Evolutionary conservation across 352 stramenopile species (phyloP), one percentile per base, ranked within the genome.

Genomic region (Globisporangium camurandrum): DNA sequence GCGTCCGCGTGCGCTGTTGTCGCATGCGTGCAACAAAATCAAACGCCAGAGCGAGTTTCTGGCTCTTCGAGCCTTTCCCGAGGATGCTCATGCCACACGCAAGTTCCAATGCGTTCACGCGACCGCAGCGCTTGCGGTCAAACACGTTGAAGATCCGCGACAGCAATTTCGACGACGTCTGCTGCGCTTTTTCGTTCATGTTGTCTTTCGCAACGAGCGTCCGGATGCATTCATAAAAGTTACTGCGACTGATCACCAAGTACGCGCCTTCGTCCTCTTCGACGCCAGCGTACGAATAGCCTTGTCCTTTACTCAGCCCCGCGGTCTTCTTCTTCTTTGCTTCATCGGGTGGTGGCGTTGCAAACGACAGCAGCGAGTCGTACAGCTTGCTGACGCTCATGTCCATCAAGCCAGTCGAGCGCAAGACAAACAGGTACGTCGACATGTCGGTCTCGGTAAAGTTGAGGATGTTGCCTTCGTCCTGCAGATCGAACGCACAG

Each of bases 1-100:
- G 65, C 0, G 75, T 87, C n/a, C 77, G 75, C 33, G 82, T 66
- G 8, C 81, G 70, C 41, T 92, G 78, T 30, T 88, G 72, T 2
- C 76, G 64, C 75, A 95, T 84, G 53, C 88, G 88, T 10, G 76
- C 84, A 58, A 95, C 87, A 36, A 95, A 89, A 10, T 95, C 84
- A 40, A 95, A 95, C 5, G 82, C 81, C 39, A 87, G 69, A 9
- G 78, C 81, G 9, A 95, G 63, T 56, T 95, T 95, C 47, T 93
- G 84, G 40, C 76, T 90, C 49, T 95, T 95, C 2, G 79, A 87
- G 7, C 84, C 84, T 57, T 82, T 81, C 9, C 84, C 84, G 16
- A 95, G 44, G 44, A 95, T 93, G 49, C 78, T 93, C 51, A 95
- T 60, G 3, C 84, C 84, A 43, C 84, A 95, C 12, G 78, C 84